phyloP scores from a whole-genome alignment of 2,329 filamentous ascomycete species.

The Cercospora zeina region DNA sequence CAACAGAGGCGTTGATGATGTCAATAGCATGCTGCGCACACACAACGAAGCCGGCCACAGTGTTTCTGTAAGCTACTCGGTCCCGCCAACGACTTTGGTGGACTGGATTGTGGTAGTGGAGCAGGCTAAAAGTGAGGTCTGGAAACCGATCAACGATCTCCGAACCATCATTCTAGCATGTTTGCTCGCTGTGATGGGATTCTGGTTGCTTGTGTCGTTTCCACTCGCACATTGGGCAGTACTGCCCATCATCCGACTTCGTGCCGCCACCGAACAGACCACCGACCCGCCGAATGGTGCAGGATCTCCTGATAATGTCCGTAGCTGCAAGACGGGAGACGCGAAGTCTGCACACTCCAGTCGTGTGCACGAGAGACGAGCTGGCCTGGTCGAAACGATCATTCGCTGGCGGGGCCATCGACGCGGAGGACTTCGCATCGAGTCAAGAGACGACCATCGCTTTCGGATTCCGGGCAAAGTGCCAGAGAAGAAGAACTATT shows the following conservation, averaged over 20 bases:
- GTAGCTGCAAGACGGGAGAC: slow-evolving; percentile 5
- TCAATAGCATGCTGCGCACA: slow-evolving; percentile 60
- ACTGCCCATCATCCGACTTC: slow-evolving; percentile 73
- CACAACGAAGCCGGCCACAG: slow-evolving; percentile 67
- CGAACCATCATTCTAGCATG: slow-evolving; percentile 78
- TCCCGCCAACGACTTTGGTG: slow-evolving; percentile 66
- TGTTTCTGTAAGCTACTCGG: slow-evolving; percentile 80
- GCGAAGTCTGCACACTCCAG: slow-evolving; percentile 1
- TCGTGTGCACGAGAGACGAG: background rate
- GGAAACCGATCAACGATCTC: slow-evolving; percentile 72
- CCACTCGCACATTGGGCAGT: slow-evolving; percentile 82
- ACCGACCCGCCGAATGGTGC: slow-evolving; percentile 59
- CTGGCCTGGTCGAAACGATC: slow-evolving; percentile 43
- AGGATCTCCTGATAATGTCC: slow-evolving; percentile 15
- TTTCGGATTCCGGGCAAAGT: slow-evolving; percentile 88
- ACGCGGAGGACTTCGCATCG: slow-evolving; percentile 34
- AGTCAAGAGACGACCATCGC: slow-evolving; percentile 45
- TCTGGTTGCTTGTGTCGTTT: slow-evolving; percentile 69
- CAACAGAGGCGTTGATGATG: slow-evolving; percentile 53
- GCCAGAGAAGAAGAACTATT: slow-evolving; percentile 65
- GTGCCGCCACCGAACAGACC: slow-evolving; percentile 71
- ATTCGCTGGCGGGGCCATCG: slow-evolving; percentile 34
- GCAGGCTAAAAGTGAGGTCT: slow-evolving; percentile 71
- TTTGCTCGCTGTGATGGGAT: slow-evolving; percentile 75
- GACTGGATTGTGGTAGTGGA: slow-evolving; percentile 85